Evolutionary conservation across 257 asterid species (phyloP).

Genomic region (Forsythia suspensa): DNA sequence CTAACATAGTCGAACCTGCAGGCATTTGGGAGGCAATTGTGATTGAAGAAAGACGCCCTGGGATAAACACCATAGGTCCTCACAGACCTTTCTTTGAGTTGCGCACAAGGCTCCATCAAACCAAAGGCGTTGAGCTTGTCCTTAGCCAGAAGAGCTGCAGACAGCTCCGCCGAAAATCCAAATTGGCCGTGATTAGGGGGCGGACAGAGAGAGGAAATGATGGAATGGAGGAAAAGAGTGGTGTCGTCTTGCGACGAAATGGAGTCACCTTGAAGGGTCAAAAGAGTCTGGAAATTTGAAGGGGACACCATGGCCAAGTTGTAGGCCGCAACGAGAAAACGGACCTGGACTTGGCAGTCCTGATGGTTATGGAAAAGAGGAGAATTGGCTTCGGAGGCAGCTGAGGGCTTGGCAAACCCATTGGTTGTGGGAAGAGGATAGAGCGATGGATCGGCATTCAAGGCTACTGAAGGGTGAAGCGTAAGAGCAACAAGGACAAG

Average conservation of each 20-base stretch:
- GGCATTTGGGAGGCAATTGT: constrained; percentile 96
- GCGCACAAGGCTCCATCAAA: constrained; percentile 68
- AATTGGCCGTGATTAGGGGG: constrained; percentile 24
- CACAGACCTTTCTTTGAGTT: constrained; percentile 61
- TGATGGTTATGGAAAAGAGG: constrained; percentile 33
- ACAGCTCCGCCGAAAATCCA: constrained; percentile 55
- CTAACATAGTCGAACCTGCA: constrained; percentile 91
- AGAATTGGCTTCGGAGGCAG: constrained; percentile 41
- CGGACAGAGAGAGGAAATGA: constrained; percentile 40
- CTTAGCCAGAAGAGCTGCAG: constrained; percentile 72
- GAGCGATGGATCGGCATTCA: no score
- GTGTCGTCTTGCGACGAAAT: constrained; percentile 30
- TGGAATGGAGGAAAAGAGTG: constrained; percentile 46
- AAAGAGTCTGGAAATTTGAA: constrained; percentile 47
- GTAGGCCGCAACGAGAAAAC: constrained; percentile 55
- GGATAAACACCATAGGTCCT: constrained; percentile 90
- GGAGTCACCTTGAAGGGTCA: constrained; percentile 68
- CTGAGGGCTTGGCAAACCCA: constrained; percentile 45
- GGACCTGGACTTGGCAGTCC: constrained; percentile 48
- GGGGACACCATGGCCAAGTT: constrained; percentile 49
- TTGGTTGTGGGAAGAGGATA: no score
- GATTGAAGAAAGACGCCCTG: constrained; percentile 79
- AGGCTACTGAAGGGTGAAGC: constrained; percentile 43
- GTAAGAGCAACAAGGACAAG: constrained; percentile 44
- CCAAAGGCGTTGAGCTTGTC: constrained; percentile 89